Evolutionary conservation across 2,329 filamentous ascomycete species (phyloP).

Genomic region (Teratosphaeria destructans): DNA sequence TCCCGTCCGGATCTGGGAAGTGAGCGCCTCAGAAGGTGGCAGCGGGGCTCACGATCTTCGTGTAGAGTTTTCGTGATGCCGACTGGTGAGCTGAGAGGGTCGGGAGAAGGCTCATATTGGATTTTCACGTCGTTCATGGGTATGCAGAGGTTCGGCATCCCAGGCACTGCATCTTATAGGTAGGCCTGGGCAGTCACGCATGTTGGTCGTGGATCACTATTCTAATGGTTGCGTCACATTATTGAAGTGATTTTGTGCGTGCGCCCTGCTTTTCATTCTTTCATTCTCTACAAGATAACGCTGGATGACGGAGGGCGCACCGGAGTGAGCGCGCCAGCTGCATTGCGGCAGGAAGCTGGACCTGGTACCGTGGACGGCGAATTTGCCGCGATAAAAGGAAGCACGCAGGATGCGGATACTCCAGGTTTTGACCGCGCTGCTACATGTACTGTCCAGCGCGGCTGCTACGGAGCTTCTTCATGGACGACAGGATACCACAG

Average conservation of each 20-base stretch:
- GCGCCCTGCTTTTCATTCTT: neutral
- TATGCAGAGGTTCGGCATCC: neutral
- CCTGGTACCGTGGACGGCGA: neutral
- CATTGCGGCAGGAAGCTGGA: neutral
- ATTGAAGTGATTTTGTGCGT: neutral
- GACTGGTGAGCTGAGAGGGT: neutral
- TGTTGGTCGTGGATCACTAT: neutral
- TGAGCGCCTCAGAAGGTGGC: neutral
- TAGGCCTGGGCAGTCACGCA: neutral
- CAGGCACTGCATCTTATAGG: neutral
- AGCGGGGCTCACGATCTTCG: neutral
- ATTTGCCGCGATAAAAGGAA: neutral
- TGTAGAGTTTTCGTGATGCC: neutral
- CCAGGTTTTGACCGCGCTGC: neutral
- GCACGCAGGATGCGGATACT: slow-evolving; percentile 1
- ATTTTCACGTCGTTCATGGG: neutral
- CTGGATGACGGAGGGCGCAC: neutral
- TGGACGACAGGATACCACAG: neutral
- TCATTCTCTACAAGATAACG: neutral
- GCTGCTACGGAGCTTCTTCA: neutral
- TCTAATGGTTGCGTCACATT: neutral
- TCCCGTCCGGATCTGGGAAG: neutral
- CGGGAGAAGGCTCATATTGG: neutral
- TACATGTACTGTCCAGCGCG: neutral
- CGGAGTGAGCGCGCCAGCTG: neutral